Conservation (phyloP, 306 rosid genomes). For the Argentina anserina region DNA sequence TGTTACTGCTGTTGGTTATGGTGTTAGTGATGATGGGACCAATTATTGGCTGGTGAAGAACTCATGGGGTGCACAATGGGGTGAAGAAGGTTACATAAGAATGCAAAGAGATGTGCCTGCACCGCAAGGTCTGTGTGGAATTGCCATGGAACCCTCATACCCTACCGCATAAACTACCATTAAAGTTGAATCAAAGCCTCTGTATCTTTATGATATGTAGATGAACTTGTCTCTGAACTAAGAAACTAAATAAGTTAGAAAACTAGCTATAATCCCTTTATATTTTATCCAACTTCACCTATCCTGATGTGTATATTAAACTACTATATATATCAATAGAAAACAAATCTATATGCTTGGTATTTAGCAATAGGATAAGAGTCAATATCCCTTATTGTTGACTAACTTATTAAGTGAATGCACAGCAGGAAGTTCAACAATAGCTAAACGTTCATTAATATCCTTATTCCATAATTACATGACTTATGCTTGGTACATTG, state of each 20-base stretch:
- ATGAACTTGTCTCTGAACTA: not conserved
- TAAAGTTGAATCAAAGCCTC: not conserved
- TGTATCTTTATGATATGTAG: not conserved
- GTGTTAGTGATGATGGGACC: not conserved
- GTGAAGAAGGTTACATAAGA: constrained; percentile 6
- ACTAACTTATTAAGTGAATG: not conserved
- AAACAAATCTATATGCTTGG: not conserved
- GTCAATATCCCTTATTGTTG: not conserved
- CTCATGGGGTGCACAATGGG: constrained; percentile 10
- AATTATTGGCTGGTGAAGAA: constrained; percentile 2
- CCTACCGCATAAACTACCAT: not conserved
- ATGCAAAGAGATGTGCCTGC: not conserved
- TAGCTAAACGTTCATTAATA: not conserved
- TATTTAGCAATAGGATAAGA: not conserved
- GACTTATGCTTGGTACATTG: not conserved
- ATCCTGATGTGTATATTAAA: not conserved
- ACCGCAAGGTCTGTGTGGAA: not conserved
- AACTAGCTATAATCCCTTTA: not conserved
- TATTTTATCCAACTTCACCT: not conserved
- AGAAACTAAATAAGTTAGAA: not conserved
- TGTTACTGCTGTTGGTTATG: constrained; percentile 3
- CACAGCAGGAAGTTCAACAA: not conserved
- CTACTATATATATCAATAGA: not conserved
- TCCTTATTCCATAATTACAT: not conserved
- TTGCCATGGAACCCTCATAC: constrained; percentile 5